These are phyloP conservation scores for Rutidosis leptorrhynchoides DNA, from an alignment of 129 eudicot genomes.

Conservation along the genomic window DNA sequence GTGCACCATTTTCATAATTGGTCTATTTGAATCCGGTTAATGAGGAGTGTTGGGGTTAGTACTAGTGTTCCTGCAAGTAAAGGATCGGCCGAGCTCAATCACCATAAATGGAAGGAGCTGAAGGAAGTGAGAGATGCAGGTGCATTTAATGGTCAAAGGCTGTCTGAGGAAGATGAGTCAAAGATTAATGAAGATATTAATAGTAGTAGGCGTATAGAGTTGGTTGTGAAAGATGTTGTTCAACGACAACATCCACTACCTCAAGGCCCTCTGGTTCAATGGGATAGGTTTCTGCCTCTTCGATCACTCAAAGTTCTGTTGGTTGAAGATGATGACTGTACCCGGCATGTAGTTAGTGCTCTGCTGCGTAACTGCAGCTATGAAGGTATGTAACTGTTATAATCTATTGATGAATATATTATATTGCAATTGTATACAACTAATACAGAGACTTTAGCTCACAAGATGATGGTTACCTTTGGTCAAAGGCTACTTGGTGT, in stretches of 20 bases:
- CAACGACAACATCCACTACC: slow-evolving; percentile 45
- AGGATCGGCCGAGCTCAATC: slow-evolving; percentile 47
- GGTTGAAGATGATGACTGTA: slow-evolving; percentile 74
- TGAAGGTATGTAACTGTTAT: slow-evolving; percentile 49
- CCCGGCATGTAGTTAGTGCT: slow-evolving; percentile 77
- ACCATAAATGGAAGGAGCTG: slow-evolving; percentile 29
- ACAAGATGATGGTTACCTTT: too few species aligned
- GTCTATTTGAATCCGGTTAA: slow-evolving; percentile 63
- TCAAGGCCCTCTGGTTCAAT: slow-evolving; percentile 49
- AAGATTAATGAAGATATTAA: slow-evolving; percentile 32
- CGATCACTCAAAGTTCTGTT: slow-evolving; percentile 59
- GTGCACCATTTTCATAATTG: slow-evolving; percentile 33
- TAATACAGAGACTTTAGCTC: not conserved
- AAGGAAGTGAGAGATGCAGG: slow-evolving; percentile 42
- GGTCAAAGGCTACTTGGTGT: too few species aligned
- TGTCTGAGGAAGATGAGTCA: slow-evolving; percentile 41
- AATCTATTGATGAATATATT: slow-evolving; percentile 10
- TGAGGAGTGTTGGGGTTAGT: slow-evolving; percentile 46
- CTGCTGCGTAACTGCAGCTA: slow-evolving; percentile 77
- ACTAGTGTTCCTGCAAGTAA: slow-evolving; percentile 35
- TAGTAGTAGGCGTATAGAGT: slow-evolving; percentile 21
- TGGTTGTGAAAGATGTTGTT: slow-evolving; percentile 25
- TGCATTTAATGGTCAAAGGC: slow-evolving; percentile 38
- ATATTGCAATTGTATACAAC: slow-evolving; percentile 5
- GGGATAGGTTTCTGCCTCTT: slow-evolving; percentile 74